phyloP scores from a whole-genome alignment of 768 basidiomycete genomes.

The Calvatia gigantea region DNA sequence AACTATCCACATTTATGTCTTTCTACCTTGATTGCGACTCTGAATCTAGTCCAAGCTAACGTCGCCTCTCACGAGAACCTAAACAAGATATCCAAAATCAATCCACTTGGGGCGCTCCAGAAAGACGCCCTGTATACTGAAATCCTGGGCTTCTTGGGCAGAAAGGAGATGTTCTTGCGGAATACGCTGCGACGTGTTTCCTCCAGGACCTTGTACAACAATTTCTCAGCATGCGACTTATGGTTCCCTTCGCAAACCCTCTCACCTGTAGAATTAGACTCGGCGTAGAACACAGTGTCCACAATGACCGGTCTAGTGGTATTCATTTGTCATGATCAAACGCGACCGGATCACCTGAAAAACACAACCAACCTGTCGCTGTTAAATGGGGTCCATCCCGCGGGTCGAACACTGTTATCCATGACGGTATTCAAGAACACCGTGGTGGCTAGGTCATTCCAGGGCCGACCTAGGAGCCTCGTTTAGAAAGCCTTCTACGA shows the following conservation, averaged over 20 bases:
- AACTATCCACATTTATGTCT: neutral
- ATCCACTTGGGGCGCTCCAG: constrained; percentile 50
- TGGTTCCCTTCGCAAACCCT: no score
- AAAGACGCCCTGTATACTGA: constrained; percentile 51
- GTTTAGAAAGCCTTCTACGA: neutral
- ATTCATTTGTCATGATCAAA: neutral
- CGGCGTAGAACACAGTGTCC: constrained; percentile 56
- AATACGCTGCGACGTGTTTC: constrained; percentile 40
- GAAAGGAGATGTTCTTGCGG: constrained; percentile 46
- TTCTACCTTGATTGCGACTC: neutral
- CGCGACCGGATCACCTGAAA: neutral
- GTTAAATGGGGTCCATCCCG: constrained; percentile 49
- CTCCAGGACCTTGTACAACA: constrained; percentile 59
- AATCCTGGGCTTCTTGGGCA: constrained; percentile 32
- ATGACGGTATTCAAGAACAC: constrained; percentile 54
- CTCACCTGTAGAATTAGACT: constrained; percentile 50
- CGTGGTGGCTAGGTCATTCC: constrained; percentile 56
- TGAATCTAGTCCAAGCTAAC: neutral
- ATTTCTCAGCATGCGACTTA: neutral
- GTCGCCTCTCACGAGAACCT: neutral
- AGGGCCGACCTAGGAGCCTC: constrained; percentile 41
- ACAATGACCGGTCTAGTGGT: constrained; percentile 39
- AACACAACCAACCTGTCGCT: constrained; percentile 30
- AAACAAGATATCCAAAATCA: constrained; percentile 45
- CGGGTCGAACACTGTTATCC: constrained; percentile 51